These are phyloP conservation scores for Leccinum uliginosum DNA, from an alignment of 768 basidiomycete genomes.

Conservation along the genomic window DNA sequence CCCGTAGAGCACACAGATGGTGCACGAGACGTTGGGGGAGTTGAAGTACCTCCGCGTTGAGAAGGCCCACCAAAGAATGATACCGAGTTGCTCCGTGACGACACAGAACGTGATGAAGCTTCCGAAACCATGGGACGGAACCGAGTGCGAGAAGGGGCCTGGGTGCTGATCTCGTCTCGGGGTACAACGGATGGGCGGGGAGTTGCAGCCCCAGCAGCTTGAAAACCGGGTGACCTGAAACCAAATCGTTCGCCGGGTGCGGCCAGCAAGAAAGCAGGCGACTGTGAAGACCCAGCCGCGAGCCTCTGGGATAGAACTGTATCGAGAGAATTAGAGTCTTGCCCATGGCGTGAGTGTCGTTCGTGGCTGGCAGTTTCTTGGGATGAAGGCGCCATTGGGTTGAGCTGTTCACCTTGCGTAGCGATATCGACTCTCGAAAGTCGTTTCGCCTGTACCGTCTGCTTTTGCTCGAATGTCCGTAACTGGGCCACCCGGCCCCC, in stretches of 20 bases:
- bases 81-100: neutral
- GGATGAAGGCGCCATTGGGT: conserved; percentile 5
- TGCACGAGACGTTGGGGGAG: neutral
- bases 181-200: neutral
- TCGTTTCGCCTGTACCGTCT: neutral
- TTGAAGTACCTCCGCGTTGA: neutral
- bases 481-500: neutral
- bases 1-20: neutral
- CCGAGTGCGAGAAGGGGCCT: neutral
- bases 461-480: neutral
- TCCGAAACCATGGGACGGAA: neutral
- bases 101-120: neutral
- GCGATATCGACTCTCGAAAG: neutral
- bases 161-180: neutral
- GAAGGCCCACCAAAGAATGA: neutral
- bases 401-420: neutral
- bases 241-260: neutral
- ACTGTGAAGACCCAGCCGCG: neutral
- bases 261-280: neutral
- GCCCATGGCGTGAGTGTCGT: neutral
- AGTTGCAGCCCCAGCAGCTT: too few species aligned
- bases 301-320: neutral
- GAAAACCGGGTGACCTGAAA: neutral
- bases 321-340: neutral
- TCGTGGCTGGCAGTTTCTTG: neutral